phyloP scores from a whole-genome alignment of 139 green algal genomes.

The Haematococcus lacustris region DNA sequence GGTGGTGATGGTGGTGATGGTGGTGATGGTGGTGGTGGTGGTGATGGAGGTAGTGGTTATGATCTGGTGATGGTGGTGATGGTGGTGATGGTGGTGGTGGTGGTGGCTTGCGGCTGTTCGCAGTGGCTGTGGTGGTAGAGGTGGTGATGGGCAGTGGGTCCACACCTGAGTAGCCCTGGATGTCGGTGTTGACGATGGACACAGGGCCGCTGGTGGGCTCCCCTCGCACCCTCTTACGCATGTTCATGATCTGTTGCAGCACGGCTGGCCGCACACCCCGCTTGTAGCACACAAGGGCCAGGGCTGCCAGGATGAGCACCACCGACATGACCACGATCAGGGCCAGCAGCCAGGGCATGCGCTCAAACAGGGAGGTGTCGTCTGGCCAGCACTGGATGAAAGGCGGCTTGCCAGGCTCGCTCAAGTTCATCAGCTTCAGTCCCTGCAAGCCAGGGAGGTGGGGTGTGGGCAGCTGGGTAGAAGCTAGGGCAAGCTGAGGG shows the following conservation, averaged over 20 bases:
- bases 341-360: slow-evolving; percentile 9
- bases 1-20: background rate
- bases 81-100: too few species aligned
- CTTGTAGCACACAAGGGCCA: slow-evolving; percentile 16
- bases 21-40: too few species aligned
- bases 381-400: background rate
- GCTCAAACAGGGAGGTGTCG: background rate
- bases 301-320: slow-evolving; percentile 1
- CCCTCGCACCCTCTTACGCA: slow-evolving; percentile 14
- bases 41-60: too few species aligned
- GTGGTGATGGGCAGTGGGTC: too few species aligned
- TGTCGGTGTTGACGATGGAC: slow-evolving; percentile 44
- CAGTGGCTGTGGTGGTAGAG: too few species aligned
- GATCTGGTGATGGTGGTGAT: too few species aligned
- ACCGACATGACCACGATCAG: slow-evolving; percentile 14
- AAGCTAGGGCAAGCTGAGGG: too few species aligned
- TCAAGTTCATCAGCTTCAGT: background rate
- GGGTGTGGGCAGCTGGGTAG: too few species aligned
- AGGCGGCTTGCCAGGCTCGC: background rate
- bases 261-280: slow-evolving; percentile 14
- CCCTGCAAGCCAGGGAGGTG: too few species aligned
- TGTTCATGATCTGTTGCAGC: slow-evolving; percentile 20
- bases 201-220: slow-evolving; percentile 36
- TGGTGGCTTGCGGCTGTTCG: too few species aligned
- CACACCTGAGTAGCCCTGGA: slow-evolving; percentile 48